phyloP scores from a whole-genome alignment of 345 rosid genomes.

The Rhizophora apiculata region DNA sequence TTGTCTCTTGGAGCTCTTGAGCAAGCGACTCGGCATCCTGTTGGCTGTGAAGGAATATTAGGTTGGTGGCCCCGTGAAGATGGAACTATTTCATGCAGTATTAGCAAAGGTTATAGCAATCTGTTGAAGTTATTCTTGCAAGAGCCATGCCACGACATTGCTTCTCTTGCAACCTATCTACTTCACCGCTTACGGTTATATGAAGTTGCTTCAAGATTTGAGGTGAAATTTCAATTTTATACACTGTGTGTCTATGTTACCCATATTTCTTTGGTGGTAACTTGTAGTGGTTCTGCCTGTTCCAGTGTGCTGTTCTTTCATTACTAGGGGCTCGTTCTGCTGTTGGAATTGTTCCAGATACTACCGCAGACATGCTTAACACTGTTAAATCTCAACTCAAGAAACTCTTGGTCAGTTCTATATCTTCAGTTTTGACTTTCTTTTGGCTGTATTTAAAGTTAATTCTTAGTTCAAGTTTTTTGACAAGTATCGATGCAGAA shows the following conservation, averaged over 20 bases:
- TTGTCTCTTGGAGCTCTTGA: constrained; percentile 76
- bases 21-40: constrained; percentile 84
- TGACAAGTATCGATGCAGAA: constrained; percentile 58
- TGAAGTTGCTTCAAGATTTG: constrained; percentile 89
- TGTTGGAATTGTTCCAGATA: constrained; percentile 32
- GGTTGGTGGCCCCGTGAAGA: constrained; percentile 99
- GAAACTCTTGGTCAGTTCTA: constrained; percentile 67
- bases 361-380: constrained; percentile 43
- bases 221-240: constrained; percentile 46
- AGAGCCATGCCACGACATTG: constrained; percentile 79
- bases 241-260: constrained; percentile 1
- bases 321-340: constrained; percentile 53
- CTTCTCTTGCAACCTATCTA: constrained; percentile 69
- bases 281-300: constrained; percentile 25
- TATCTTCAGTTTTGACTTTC: constrained; percentile 23
- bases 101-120: constrained; percentile 73
- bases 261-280: constrained; percentile 4
- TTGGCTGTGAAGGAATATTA: constrained; percentile 89
- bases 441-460: constrained; percentile 15
- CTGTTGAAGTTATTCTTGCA: constrained; percentile 73
- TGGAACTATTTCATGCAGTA: constrained; percentile 62
- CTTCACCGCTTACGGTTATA: constrained; percentile 86
- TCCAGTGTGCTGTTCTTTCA: constrained; percentile 72
- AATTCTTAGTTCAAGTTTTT: constrained; percentile 27
- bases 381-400: constrained; percentile 69